Base-by-base conservation (phyloP, 2,329 filamentous ascomycete genomes). In the Aspergillus cejpii region DNA sequence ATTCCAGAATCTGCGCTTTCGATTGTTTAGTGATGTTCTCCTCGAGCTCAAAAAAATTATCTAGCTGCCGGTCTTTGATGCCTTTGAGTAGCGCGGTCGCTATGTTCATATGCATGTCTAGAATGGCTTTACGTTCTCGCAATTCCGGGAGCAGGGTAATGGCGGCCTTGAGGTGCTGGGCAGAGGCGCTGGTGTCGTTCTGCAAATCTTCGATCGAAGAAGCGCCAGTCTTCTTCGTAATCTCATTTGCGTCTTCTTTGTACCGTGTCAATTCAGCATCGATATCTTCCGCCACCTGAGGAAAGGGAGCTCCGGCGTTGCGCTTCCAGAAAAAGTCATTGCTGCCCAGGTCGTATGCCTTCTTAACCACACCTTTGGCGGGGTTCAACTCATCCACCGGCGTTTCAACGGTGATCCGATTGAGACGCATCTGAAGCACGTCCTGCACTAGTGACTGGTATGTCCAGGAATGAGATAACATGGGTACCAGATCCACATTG, bases 81-180 rank as follows among this genome's bases (percentile, higher is more conserved):
- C 89, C 90, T 57, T 83, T 80, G 45, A 84, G 68, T 7, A 85
- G 64, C 1, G 87, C 87, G 1, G 90, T 91, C 3, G 94, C 76
- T 47, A 97, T 95, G 63, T 94, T 96, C 92, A 98, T 98, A 66
- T 98, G 92, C 86, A 96, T 97, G 63, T 96, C 92, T 4, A 98
- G 78, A 15, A 84, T 79, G n/a, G 84, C 83, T 65, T 98, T 98
- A 47, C 92, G 83, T 66, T 97, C 92, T 51, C 89, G 78, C 54
- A 98, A 75, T 65, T 97, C 91, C 0, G 92, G 94, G 11, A 98
- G 74, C 17, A 95, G 73, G 0, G 91, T 94, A 57, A 98, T 95
- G 10, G 91, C 94, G 3, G 90, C 88, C 69, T 97, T 98, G 37
- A 98, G 77, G 65, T 98, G 92, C 58, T 94, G 87, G 12, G 92